A percentile compares a stretch with the other conserved stretches of the same genome.
phyloP scores from a whole-genome alignment of 192 early-diverging fungal species.

The Coemansia guatemalensis region DNA sequence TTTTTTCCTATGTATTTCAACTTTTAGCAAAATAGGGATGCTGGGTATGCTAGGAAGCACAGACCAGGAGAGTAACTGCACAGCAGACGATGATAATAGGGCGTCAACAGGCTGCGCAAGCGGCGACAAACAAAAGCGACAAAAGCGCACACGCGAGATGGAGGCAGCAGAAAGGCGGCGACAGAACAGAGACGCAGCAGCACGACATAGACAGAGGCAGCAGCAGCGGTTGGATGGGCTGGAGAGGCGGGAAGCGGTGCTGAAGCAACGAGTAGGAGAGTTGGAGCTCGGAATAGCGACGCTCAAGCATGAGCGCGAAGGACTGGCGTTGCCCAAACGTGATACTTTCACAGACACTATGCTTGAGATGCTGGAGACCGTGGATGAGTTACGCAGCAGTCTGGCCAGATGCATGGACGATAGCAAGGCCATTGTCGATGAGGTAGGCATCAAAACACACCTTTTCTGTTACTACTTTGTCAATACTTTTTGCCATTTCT shows the following conservation, averaged over 20 bases:
- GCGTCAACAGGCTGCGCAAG: neutral
- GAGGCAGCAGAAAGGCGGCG: conserved; percentile 22
- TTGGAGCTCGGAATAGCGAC: conserved; percentile 24
- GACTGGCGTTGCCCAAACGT: conserved; percentile 12
- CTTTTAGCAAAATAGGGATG: too few relatives aligned
- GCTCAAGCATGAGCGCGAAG: conserved; percentile 13
- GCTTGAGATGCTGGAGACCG: conserved; percentile 17
- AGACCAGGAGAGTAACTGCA: too few relatives aligned
- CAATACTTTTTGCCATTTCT: neutral
- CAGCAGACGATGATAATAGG: too few relatives aligned
- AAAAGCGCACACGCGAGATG: neutral
- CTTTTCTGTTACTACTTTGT: neutral
- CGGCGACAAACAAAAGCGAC: neutral
- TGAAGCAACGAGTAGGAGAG: conserved; percentile 42
- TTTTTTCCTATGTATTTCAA: too few relatives aligned
- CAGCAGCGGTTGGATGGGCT: conserved; percentile 26
- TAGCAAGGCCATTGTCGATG: conserved; percentile 6
- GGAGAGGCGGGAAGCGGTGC: conserved; percentile 20
- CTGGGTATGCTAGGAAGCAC: too few relatives aligned
- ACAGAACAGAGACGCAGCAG: conserved; percentile 51
- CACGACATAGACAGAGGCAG: conserved; percentile 39
- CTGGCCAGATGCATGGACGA: conserved; percentile 1
- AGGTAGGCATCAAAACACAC: conserved; percentile 15
- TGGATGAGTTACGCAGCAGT: conserved; percentile 13
- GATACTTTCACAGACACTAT: conserved; percentile 31